Evolutionary conservation across 345 rosid species (phyloP), one percentile per base, ranked within the genome.

Genomic region (Eucalyptus shirleyi): DNA sequence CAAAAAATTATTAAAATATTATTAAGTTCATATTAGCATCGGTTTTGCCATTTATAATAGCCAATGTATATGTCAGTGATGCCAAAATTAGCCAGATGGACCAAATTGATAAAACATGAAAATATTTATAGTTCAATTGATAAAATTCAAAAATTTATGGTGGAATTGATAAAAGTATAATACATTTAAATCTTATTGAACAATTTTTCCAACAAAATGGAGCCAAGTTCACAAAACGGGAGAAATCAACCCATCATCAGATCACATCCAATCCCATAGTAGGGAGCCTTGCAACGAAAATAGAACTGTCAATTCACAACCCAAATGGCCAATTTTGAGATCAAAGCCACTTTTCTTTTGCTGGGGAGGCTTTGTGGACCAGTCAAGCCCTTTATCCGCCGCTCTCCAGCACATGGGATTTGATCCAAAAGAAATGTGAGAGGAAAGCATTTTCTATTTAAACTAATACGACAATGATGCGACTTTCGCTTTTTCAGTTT

Each of bases 391-490:
- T 86, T 56, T 51, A 34, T 86, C 62, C 65, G 88, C 88, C 88
- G 88, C 45, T 51, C 88, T 86, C 88, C 62, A 15, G 88, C 88
- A 51, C 88, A 86, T 86, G 88, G 88, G 88, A 51, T 86, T 86
- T 86, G 62, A 50, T 21, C 30, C 62, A 40, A 86, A 86, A 86
- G 62, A 86, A 86, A 34, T 19, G 24, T 19, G 45, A 32, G 62
- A 30, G 9, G 8, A 51, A 34, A 51, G 44, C 87, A 77, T 77
- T 77, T 77, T 40, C 47, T 21, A 40, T 40, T 3, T 77, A 77
- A 77, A 77, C 83, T 77, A 77, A 37, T 40, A 11, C 83, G 45
- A 77, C 47, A 77, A 77, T 77, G 83, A 77, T 77, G 83, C 47
- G 42, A 19, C 65, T 24, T 51, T 50, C 47, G 23, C 65, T 26